phyloP scores from a whole-genome alignment of 345 rosid genomes.

The Eucalyptus viminalis region DNA sequence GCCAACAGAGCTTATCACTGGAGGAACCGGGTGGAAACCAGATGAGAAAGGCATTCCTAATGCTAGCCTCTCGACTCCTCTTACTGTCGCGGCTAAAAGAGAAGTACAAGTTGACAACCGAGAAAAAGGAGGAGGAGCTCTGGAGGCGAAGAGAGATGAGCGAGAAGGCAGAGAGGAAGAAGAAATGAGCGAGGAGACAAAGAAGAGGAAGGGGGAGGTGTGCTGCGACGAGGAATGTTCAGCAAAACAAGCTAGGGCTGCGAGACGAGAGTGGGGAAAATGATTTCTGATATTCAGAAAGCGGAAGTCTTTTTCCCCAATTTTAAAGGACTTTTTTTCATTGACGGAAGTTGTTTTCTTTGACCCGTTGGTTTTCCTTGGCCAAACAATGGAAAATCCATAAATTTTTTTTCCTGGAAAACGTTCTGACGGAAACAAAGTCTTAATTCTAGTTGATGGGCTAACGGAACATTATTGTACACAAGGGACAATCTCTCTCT shows the following conservation, averaged over 20 bases:
- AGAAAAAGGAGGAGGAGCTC: slow-evolving; percentile 7
- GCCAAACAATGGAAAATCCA: background rate
- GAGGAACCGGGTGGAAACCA: slow-evolving; percentile 19
- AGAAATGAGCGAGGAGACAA: background rate
- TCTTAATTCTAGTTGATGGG: background rate
- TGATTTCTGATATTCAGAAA: background rate
- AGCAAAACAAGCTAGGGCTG: background rate
- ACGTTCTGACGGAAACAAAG: background rate
- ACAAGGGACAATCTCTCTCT: background rate
- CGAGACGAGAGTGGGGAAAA: background rate
- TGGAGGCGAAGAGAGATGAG: slow-evolving; percentile 52
- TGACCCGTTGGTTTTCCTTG: background rate
- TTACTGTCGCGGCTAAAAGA: background rate
- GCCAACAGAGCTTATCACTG: slow-evolving; percentile 75
- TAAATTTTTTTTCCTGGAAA: no score
- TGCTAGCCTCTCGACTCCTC: slow-evolving; percentile 12
- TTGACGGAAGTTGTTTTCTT: background rate
- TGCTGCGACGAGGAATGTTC: slow-evolving; percentile 30
- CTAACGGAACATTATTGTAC: background rate
- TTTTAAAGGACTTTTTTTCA: background rate
- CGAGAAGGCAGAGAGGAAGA: slow-evolving; percentile 45
- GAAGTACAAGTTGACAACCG: slow-evolving; percentile 4
- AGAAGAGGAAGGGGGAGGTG: slow-evolving; percentile 38
- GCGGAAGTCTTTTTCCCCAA: background rate
- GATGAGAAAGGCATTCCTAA: slow-evolving; percentile 36